Base-by-base conservation (phyloP, 768 basidiomycete genomes). In the Nidularia sp. region DNA sequence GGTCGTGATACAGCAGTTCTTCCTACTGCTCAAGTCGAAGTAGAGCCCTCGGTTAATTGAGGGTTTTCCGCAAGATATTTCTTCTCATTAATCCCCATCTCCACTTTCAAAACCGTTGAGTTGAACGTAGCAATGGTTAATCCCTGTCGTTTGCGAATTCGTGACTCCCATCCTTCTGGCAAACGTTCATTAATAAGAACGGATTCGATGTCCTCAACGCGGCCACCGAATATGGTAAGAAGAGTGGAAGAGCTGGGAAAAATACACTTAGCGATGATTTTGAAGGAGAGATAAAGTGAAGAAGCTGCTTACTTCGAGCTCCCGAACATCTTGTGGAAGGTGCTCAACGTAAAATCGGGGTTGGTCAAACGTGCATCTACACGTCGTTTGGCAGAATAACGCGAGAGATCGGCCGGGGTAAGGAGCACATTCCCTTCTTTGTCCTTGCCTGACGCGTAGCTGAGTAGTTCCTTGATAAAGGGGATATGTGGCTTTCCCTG, bases 111-210 rank as follows among this genome's bases (percentile, higher is more conserved):
- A 12, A 75, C 76, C 0, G 74, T 75, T 2, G 39, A 44, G 60
- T 90, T 86, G 70, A 88, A 80, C 6, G 63, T 62, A 9, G 68
- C 45, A 5, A 90, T 66, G 0, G 88, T 88, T 34, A 90, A 64
- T 0, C 89, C 88, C 50, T 74, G 68, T 0, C 68, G 78, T 34
- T 74, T 67, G n/a, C 76, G 71, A 32, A 81, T 64, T 10, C 77
- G 69, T 0, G 88, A 75, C 61, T 90, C 86, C 86, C 87, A 91
- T 18, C 81, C 81, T 0, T 85, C 74, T 0, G 85, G 83, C 33
- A 92, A 61, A 12, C 87, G 78, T 56, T 92, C 89, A 44, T 92
- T 85, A 6, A 72, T 62, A n/a, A 92, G 64, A 47, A 88, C 59
- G 0, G 74, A 56, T 41, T 76, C 67, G 35, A 90, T 57, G 52